phyloP scores from a whole-genome alignment of 1,284 basidiomycete species.

The Polyporus tsugae region DNA sequence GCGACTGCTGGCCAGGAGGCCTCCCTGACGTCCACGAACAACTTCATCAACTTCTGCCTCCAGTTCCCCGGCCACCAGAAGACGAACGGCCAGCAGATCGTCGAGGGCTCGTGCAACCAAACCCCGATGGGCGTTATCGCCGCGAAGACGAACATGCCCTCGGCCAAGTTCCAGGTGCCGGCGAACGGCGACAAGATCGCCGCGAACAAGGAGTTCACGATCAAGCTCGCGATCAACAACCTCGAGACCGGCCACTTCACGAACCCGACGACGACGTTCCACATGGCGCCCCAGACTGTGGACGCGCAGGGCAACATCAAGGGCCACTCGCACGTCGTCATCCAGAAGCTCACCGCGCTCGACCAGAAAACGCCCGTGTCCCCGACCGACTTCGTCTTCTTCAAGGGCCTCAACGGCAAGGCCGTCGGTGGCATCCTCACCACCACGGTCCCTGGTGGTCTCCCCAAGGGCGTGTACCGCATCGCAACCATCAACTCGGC shows the following conservation, averaged over 20 bases:
- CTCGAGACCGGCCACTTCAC: constrained; percentile 58
- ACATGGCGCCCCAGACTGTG: constrained; percentile 62
- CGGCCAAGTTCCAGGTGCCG: constrained; percentile 54
- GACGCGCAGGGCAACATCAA: constrained; percentile 52
- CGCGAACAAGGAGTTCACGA: constrained; percentile 54
- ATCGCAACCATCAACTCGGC: constrained; percentile 56
- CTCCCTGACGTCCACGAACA: constrained; percentile 60
- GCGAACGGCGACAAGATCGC: constrained; percentile 50
- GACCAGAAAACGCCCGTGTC: constrained; percentile 59
- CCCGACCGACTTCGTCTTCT: constrained; percentile 69
- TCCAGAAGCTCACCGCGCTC: constrained; percentile 61
- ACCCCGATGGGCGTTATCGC: constrained; percentile 50
- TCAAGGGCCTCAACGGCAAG: constrained; percentile 64
- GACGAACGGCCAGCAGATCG: constrained; percentile 55
- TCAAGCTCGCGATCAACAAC: constrained; percentile 53
- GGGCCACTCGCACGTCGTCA: constrained; percentile 57
- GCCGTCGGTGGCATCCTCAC: constrained; percentile 58
- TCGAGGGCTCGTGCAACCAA: constrained; percentile 69
- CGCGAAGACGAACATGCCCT: constrained; percentile 52
- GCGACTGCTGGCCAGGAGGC: constrained; percentile 51
- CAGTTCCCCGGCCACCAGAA: constrained; percentile 44
- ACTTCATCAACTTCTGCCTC: constrained; percentile 63
- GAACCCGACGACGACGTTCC: constrained; percentile 60
- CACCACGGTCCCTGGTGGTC: constrained; percentile 60
- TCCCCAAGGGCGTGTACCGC: constrained; percentile 63